Base-by-base conservation (phyloP, 441 rosid species). In the Raphanus hybrid region DNA sequence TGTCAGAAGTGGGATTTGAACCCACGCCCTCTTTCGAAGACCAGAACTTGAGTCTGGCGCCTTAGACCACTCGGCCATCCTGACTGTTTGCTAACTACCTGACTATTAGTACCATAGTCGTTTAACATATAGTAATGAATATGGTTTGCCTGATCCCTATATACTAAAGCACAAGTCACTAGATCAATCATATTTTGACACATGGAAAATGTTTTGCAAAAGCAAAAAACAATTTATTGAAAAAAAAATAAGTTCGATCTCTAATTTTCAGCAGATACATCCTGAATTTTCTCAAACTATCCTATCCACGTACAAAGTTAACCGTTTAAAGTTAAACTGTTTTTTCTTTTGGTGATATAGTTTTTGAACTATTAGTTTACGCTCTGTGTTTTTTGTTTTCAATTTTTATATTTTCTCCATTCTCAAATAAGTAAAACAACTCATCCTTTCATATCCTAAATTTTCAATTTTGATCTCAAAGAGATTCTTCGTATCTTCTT, bases 21-120 rank as follows among this genome's bases (percentile, higher is more conserved):
- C 94, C 90, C 91, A 90, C 91, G 90, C 92, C 91, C 90, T 86
- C 94, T 75, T 20, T 15, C 84, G 91, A 85, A 59, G 92, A 92
- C 97, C 89, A 91, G 93, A 92, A 91, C 93, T 92, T 88, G 92
- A 92, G 97, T 91, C 97, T 91, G 96, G 90, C 94, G 91, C 94
- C 96, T 92, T 89, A 87, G 92, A 92, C 93, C 91, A 86, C 96
- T 90, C 95, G 93, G 92, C 96, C 98, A 90, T 85, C 96, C 97
- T 91, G 90, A 91, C 8, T 37, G 41, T 37, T 37, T 8, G 41
- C 0, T 37, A 0, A 1, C 2, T 2, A 37, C 9, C 41, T 37
- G 41, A 7, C 41, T 37, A 1, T 7, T 8, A 37, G 2, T 1
- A 0, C 0, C 0, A 37, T 35, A 35, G 2, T 35, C 39, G 8